A percentile compares a stretch with the other conserved stretches of the same genome.
These are phyloP conservation scores for Cryomyces minteri DNA, from an alignment of 495 filamentous ascomycete species.

Conservation along the genomic window DNA sequence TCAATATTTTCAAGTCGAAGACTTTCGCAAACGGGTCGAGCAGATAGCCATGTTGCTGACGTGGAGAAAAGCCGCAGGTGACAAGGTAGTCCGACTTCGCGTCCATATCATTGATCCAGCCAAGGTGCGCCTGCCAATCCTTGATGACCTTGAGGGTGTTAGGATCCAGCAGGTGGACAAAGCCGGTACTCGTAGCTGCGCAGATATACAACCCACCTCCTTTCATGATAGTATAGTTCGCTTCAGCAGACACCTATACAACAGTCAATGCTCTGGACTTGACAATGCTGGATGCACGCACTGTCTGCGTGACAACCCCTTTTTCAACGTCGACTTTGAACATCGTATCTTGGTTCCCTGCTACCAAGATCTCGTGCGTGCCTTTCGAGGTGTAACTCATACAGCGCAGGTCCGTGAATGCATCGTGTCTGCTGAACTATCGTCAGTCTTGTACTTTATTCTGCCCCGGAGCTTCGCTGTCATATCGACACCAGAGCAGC, in stretches of 20 bases:
- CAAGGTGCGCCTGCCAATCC: slow-evolving; percentile 71
- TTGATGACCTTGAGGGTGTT: slow-evolving; percentile 58
- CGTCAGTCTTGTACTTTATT: slow-evolving; percentile 1
- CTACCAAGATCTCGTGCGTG: slow-evolving; percentile 64
- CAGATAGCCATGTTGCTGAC: slow-evolving; percentile 42
- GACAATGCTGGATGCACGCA: slow-evolving; percentile 13
- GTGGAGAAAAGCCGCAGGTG: slow-evolving; percentile 81
- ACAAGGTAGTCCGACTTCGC: slow-evolving; percentile 78
- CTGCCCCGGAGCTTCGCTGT: too few relatives aligned
- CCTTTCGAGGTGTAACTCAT: slow-evolving; percentile 87
- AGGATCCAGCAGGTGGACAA: slow-evolving; percentile 71
- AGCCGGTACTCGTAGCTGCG: slow-evolving; percentile 69
- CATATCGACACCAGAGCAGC: too few relatives aligned
- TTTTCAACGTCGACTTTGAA: slow-evolving; percentile 79
- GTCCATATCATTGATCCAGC: slow-evolving; percentile 86
- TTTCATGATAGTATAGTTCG: slow-evolving; percentile 80
- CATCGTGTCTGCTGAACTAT: slow-evolving; percentile 33
- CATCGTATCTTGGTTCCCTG: slow-evolving; percentile 74
- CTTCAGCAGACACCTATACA: slow-evolving; percentile 25
- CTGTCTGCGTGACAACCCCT: slow-evolving; percentile 55
- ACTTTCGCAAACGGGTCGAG: slow-evolving; percentile 86
- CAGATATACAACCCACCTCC: slow-evolving; percentile 67
- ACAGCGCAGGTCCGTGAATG: slow-evolving; percentile 69
- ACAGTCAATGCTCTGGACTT: background rate
- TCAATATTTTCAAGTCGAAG: slow-evolving; percentile 77